phyloP scores from a whole-genome alignment of 257 asterid genomes.

The Oldenlandia corymbosa region DNA sequence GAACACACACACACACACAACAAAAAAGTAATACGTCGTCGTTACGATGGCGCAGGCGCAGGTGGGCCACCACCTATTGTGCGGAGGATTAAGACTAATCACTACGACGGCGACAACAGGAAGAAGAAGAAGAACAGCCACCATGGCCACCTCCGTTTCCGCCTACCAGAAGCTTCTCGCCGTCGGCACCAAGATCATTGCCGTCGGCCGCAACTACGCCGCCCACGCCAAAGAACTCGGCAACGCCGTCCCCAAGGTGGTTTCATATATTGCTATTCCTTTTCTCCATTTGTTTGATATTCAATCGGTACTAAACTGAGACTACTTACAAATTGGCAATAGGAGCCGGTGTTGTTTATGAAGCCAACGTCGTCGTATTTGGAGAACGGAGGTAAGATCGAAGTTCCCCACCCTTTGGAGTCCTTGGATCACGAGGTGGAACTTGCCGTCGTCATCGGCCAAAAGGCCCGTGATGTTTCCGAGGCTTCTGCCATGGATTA shows the following conservation, averaged over 20 bases:
- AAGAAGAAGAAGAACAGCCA: constrained; percentile 6
- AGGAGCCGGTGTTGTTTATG: constrained; percentile 96
- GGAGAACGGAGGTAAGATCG: constrained; percentile 77
- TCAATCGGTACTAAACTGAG: not conserved
- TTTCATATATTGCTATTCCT: constrained; percentile 1
- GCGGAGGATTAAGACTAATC: not conserved
- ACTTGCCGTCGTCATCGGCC: constrained; percentile 83
- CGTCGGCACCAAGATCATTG: constrained; percentile 78
- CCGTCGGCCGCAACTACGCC: constrained; percentile 94
- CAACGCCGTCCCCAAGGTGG: constrained; percentile 90
- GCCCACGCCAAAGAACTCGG: constrained; percentile 96
- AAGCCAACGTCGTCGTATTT: constrained; percentile 93
- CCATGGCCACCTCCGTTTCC: constrained; percentile 57
- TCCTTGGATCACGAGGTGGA: constrained; percentile 93
- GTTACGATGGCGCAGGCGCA: too few species aligned
- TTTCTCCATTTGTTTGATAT: not conserved
- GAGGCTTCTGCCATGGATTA: constrained; percentile 77
- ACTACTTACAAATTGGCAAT: not conserved
- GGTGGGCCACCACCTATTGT: too few species aligned
- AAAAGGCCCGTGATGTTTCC: constrained; percentile 80
- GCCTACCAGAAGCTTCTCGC: constrained; percentile 59
- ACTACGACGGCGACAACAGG: too few species aligned
- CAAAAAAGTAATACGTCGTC: too few species aligned
- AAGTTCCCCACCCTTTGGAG: constrained; percentile 76
- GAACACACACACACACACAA: not conserved